Conservation (phyloP, 2,329 filamentous ascomycete species). For the Trichoderma afroharzianum region DNA sequence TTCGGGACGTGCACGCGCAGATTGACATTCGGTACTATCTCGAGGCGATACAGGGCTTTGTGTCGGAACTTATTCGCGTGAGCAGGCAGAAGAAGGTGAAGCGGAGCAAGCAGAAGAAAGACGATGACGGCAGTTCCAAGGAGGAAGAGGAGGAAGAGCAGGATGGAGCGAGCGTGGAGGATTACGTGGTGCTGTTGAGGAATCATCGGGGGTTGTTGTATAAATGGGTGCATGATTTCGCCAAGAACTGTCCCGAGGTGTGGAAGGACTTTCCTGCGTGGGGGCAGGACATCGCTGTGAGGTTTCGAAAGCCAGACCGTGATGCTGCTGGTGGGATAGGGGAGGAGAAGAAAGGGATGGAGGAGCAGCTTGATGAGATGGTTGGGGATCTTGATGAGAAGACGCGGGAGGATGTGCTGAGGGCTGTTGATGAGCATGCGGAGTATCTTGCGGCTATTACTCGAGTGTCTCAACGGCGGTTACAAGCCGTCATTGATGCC, state of each 20-base stretch:
- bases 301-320: constrained; percentile 46
- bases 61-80: constrained; percentile 66
- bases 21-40: constrained; percentile 69
- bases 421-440: constrained; percentile 57
- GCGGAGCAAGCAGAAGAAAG: background rate
- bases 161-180: constrained; percentile 59
- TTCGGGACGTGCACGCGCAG: constrained; percentile 65
- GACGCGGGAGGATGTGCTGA: constrained; percentile 44
- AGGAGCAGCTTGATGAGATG: constrained; percentile 38
- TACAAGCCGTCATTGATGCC: constrained; percentile 52
- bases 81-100: constrained; percentile 42
- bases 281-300: constrained; percentile 52
- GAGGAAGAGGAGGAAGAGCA: constrained; percentile 26
- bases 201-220: constrained; percentile 62
- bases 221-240: constrained; percentile 67
- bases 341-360: constrained; percentile 34
- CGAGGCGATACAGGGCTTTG: constrained; percentile 62
- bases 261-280: constrained; percentile 59
- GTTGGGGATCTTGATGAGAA: constrained; percentile 45
- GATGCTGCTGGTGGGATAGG: constrained; percentile 24
- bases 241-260: constrained; percentile 64
- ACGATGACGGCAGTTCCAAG: background rate
- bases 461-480: constrained; percentile 49
- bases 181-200: constrained; percentile 65
- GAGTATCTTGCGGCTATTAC: constrained; percentile 56